These are phyloP conservation scores for Terana coerulea DNA, from an alignment of 768 basidiomycete genomes.

Conservation along the genomic window DNA sequence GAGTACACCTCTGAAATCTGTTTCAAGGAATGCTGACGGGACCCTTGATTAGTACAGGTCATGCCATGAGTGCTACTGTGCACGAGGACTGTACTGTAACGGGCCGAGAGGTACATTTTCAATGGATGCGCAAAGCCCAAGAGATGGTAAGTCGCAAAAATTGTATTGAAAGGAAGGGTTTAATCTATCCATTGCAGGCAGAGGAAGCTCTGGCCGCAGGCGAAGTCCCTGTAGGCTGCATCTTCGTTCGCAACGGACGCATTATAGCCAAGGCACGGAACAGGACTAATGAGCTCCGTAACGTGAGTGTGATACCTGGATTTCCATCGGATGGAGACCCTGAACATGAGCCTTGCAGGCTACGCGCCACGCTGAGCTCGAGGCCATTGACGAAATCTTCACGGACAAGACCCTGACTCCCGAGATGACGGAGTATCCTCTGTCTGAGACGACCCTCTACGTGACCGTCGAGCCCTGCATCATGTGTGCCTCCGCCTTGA, in stretches of 20 bases:
- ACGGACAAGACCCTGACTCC: slow-evolving; percentile 57
- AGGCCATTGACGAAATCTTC: slow-evolving; percentile 89
- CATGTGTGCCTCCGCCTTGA: slow-evolving; percentile 96
- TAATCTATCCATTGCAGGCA: slow-evolving; percentile 42
- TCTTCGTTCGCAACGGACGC: slow-evolving; percentile 77
- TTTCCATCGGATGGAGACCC: too few species aligned
- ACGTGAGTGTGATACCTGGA: slow-evolving; percentile 57
- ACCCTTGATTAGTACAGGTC: too few species aligned
- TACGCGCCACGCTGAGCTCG: slow-evolving; percentile 95
- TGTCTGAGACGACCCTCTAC: slow-evolving; percentile 81
- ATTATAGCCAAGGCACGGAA: slow-evolving; percentile 89
- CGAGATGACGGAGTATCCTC: slow-evolving; percentile 48
- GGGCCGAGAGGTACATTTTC: not conserved
- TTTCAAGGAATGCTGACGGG: too few species aligned
- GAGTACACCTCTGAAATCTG: too few species aligned
- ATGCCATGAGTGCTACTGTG: too few species aligned
- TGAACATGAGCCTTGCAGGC: slow-evolving; percentile 73
- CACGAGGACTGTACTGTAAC: too few species aligned
- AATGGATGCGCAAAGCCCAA: slow-evolving; percentile 14
- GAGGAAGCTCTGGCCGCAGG: slow-evolving; percentile 79
- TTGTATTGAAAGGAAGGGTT: not conserved
- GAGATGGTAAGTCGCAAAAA: slow-evolving; percentile 54
- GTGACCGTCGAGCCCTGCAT: slow-evolving; percentile 99
- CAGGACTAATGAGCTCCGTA: slow-evolving; percentile 89
- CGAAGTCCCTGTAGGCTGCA: slow-evolving; percentile 96